phyloP scores from a whole-genome alignment of 176 grass and related monocot species.

The Raddia distichophylla region DNA sequence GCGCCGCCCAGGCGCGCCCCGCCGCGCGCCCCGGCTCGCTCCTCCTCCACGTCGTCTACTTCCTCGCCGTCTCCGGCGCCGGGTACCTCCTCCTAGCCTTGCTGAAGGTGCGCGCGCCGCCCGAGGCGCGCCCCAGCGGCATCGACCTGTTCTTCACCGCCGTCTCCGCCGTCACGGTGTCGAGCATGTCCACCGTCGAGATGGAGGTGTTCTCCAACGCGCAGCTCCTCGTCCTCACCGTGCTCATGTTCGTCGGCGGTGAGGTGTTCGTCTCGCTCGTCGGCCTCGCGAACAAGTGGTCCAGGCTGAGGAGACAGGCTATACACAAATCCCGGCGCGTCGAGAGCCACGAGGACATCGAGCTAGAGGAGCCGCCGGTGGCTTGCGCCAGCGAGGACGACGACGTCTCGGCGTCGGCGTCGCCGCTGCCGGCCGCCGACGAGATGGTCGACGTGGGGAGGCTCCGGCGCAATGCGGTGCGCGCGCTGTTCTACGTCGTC shows the following conservation, averaged over 20 bases:
- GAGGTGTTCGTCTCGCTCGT: constrained; percentile 62
- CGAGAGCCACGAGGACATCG: constrained; percentile 20
- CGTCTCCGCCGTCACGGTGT: constrained; percentile 71
- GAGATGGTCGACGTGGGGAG: neutral
- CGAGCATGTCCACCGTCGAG: constrained; percentile 76
- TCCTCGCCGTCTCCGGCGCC: constrained; percentile 36
- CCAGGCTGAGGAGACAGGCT: constrained; percentile 28
- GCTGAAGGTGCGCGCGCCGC: constrained; percentile 1
- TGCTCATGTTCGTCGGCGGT: constrained; percentile 60
- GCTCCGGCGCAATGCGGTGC: constrained; percentile 38
- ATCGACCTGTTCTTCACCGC: constrained; percentile 67
- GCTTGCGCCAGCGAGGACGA: neutral
- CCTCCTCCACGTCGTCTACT: constrained; percentile 46
- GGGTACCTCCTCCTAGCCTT: constrained; percentile 39
- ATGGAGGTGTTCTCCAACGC: constrained; percentile 71
- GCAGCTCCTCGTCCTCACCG: constrained; percentile 61
- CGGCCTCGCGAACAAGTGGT: constrained; percentile 40
- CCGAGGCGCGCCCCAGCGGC: neutral
- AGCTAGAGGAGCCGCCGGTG: neutral
- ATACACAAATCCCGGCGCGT: neutral
- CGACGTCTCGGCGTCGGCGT: neutral
- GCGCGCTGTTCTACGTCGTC: constrained; percentile 44
- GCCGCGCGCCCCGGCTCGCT: neutral
- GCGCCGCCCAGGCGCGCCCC: neutral
- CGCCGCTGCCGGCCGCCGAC: neutral